Conservation (phyloP, 371 early-diverging fungal genomes). For the Thermomucor indicae-seudaticae region DNA sequence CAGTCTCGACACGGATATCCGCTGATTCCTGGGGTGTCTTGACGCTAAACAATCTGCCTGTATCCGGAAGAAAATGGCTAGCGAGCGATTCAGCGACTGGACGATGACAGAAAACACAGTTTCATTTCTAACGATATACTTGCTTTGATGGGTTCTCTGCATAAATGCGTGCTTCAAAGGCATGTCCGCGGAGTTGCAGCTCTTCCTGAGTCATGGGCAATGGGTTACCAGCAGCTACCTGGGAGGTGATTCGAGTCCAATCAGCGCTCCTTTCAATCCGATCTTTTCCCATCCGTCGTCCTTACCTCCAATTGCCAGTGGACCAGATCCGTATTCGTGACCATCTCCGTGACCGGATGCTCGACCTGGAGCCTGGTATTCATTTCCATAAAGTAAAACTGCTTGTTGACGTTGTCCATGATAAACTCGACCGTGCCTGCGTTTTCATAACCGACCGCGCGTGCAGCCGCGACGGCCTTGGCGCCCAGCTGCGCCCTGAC, state of each 20-base stretch:
- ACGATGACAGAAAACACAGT: conserved; percentile 2
- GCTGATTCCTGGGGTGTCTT: conserved; percentile 60
- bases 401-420: conserved; percentile 79
- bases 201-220: conserved; percentile 75
- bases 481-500: conserved; percentile 76
- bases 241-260: background rate
- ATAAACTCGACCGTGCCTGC: conserved; percentile 99
- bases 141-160: conserved; percentile 94
- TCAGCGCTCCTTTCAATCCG: background rate
- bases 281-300: background rate
- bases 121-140: conserved; percentile 3
- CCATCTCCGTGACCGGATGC: conserved; percentile 97
- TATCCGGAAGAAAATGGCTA: conserved; percentile 90
- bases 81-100: too few relatives aligned
- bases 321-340: conserved; percentile 91
- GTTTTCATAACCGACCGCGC: conserved; percentile 87
- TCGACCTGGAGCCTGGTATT: conserved; percentile 96
- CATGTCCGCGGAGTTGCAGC: conserved; percentile 75
- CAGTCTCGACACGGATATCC: conserved; percentile 86
- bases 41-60: conserved; percentile 81
- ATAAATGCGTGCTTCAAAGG: conserved; percentile 97
- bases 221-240: conserved; percentile 83
- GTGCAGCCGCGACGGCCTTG: conserved; percentile 91
- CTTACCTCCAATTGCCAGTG: conserved; percentile 83
- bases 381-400: conserved; percentile 98